Conservation (phyloP, 2,329 filamentous ascomycete genomes). For the Sporothrix luriei region DNA sequence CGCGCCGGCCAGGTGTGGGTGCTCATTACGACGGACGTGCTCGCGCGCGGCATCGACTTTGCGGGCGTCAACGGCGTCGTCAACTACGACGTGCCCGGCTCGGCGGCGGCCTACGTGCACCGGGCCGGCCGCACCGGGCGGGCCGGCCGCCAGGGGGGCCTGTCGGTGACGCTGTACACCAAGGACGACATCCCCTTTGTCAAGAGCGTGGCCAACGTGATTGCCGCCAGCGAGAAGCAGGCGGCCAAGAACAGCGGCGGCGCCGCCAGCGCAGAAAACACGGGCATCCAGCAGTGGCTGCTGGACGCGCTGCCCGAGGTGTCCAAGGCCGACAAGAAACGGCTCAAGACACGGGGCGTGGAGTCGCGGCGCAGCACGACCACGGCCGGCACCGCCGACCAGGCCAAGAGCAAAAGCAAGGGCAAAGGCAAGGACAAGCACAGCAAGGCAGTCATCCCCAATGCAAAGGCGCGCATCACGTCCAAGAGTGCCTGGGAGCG, state of each 20-base stretch:
- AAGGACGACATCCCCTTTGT: conserved; percentile 89
- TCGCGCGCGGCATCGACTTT: conserved; percentile 92
- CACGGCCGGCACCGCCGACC: background rate
- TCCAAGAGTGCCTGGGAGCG: conserved; percentile 78
- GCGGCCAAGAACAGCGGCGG: conserved; percentile 43
- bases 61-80: conserved; percentile 93
- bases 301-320: conserved; percentile 83
- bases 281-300: conserved; percentile 74
- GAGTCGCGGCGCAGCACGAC: conserved; percentile 61
- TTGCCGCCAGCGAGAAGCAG: conserved; percentile 77
- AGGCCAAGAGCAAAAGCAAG: conserved; percentile 6
- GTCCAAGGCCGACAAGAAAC: conserved; percentile 80
- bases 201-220: conserved; percentile 91
- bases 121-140: conserved; percentile 88
- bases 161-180: conserved; percentile 92
- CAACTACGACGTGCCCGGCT: conserved; percentile 96
- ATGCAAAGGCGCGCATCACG: conserved; percentile 69
- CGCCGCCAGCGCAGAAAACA: background rate
- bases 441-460: conserved; percentile 38
- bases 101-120: conserved; percentile 87
- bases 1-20: conserved; percentile 93
- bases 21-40: conserved; percentile 90
- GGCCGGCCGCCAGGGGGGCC: conserved; percentile 81
- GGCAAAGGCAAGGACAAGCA: background rate
- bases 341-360: conserved; percentile 78